Base-by-base conservation (phyloP, 306 rosid genomes). In the Corylus avellana region DNA sequence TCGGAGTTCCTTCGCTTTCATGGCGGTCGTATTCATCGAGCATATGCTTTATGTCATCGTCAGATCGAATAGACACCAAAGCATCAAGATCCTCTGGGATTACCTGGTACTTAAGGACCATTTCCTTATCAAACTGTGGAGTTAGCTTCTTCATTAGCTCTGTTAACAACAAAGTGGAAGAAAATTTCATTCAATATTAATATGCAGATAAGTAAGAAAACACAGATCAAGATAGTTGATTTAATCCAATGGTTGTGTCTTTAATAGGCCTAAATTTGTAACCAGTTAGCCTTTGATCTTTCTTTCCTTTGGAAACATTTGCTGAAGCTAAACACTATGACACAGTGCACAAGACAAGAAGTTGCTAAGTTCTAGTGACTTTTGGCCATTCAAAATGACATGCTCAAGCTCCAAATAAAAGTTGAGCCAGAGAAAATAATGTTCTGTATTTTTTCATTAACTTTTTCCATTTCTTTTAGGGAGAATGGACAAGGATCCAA, bases 21-120 rank as follows among this genome's bases (percentile, higher is more conserved):
- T 74, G 88, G 0, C 93, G 91, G 49, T 91, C 90, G 9, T 86
- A 83, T 75, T 95, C 98, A 8, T 89, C 85, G 4, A 92, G 73
- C 98, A 95, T 92, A 77, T 90, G 91, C 86, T 88, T 90, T 3
- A 95, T 61, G 73, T 95, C 98, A 44, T 90, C 97, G 10, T 95
- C 83, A 27, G 84, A 78, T 72, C 81, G 82, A 0, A 92, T 94
- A 0, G 98, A 73, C 12, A 95, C 92, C 69, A 91, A 72, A 2
- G 92, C 62, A 54, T 91, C 98, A 14, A 95, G 90, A 74, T 91
- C 98, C 62, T 91, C 92, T 0, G 89, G 78, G 2, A 75, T 27
- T 20, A 91, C 61, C 58, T 91, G 98, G 86, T 92, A 95, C 86
- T 95, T 92, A 7, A 95, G 78, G 13, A 90, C 80, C 86, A 85